Percentiles rank a stretch among this genome's conserved stretches.
Conservation (phyloP, 2,329 filamentous ascomycete genomes). For the Gremmenia infestans region DNA sequence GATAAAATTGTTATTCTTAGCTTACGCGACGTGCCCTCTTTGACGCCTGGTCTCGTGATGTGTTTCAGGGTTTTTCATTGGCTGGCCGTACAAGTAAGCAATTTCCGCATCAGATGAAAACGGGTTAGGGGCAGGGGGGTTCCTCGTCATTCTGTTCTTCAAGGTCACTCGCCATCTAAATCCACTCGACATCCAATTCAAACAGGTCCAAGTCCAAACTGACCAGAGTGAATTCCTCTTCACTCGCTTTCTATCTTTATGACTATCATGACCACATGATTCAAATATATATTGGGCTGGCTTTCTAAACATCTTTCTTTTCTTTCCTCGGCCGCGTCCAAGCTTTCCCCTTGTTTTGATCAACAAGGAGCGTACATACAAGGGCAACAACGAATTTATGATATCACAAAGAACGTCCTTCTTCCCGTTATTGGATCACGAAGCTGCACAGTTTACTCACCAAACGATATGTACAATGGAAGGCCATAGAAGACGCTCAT, state of each 20-base stretch:
- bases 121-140: not conserved
- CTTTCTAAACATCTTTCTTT: slow-evolving; percentile 18
- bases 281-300: slow-evolving; percentile 5
- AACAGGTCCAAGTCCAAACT: not conserved
- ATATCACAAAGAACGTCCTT: slow-evolving; percentile 19
- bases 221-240: slow-evolving; percentile 11
- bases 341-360: slow-evolving; percentile 20
- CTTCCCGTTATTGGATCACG: slow-evolving; percentile 19
- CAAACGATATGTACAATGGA: slow-evolving; percentile 29
- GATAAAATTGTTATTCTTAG: not conserved
- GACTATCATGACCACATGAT: slow-evolving; percentile 22
- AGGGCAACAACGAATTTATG: slow-evolving; percentile 20
- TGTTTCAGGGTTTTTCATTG: not conserved
- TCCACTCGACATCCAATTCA: not conserved
- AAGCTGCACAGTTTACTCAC: slow-evolving; percentile 15
- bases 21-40: not conserved
- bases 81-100: not conserved
- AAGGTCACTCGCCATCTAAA: not conserved
- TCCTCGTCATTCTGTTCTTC: not conserved
- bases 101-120: not conserved
- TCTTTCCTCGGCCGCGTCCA: slow-evolving; percentile 8
- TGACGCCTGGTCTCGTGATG: not conserved
- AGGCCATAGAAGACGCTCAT: slow-evolving; percentile 22
- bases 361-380: slow-evolving; percentile 13
- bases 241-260: slow-evolving; percentile 2